These are phyloP conservation scores for Fusarium nisikadoi DNA, from an alignment of 2,329 filamentous ascomycete species.

Conservation along the genomic window DNA sequence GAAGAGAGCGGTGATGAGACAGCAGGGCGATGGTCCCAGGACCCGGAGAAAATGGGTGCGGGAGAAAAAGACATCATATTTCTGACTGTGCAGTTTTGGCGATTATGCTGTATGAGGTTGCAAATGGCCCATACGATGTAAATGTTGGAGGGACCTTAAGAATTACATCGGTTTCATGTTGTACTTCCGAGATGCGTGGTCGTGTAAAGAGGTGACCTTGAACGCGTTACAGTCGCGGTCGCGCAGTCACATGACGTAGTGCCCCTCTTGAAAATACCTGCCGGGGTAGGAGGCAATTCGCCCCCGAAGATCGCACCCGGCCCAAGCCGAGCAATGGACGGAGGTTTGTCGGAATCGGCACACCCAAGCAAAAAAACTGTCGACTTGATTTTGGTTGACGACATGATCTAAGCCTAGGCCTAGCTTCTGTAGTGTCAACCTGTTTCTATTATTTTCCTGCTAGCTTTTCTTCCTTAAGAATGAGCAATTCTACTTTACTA, in stretches of 20 bases:
- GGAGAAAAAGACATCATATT: slow-evolving; percentile 57
- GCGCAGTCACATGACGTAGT: slow-evolving; percentile 48
- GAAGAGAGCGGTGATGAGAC: slow-evolving; percentile 62
- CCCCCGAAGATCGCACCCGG: slow-evolving; percentile 37
- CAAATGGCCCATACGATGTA: neutral
- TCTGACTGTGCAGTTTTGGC: slow-evolving; percentile 42
- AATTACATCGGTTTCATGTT: neutral
- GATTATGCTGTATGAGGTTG: slow-evolving; percentile 48
- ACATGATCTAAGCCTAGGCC: slow-evolving; percentile 36
- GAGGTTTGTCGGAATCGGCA: slow-evolving; percentile 44
- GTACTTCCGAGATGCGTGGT: slow-evolving; percentile 18
- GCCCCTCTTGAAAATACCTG: neutral
- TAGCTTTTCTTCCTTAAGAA: slow-evolving; percentile 30
- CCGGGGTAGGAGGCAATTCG: no score
- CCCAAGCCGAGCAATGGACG: slow-evolving; percentile 40
- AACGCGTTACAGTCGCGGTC: slow-evolving; percentile 43
- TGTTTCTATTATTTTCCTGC: slow-evolving; percentile 5
- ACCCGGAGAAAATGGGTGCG: slow-evolving; percentile 56
- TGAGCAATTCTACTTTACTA: slow-evolving; percentile 28
- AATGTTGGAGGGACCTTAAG: neutral
- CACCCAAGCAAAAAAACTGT: slow-evolving; percentile 42
- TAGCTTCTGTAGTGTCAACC: neutral
- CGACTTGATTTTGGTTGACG: slow-evolving; percentile 37
- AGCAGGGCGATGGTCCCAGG: slow-evolving; percentile 59
- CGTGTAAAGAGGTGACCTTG: slow-evolving; percentile 30